Conservation (phyloP, 768 basidiomycete genomes). For the Tricholoma saponaceum region DNA sequence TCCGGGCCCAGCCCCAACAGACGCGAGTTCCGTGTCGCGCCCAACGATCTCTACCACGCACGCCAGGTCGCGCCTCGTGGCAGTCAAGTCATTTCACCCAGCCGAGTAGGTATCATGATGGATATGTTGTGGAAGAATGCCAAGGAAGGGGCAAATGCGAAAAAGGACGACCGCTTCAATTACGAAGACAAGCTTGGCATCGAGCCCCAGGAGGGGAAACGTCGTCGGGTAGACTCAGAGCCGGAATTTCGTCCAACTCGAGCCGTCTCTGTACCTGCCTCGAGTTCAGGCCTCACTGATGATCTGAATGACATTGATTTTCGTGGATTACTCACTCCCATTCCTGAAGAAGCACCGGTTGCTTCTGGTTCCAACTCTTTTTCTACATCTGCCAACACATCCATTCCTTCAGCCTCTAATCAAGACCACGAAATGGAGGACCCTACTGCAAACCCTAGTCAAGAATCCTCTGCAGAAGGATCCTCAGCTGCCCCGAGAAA, state of each 20-base stretch:
- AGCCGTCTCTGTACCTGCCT: neutral
- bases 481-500: too few species aligned
- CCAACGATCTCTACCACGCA: neutral
- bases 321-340: neutral
- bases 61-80: neutral
- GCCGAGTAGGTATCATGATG: neutral
- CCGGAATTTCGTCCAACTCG: too few species aligned
- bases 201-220: too few species aligned
- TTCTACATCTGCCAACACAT: neutral
- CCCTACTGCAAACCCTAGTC: too few species aligned
- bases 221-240: too few species aligned
- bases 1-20: neutral
- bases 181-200: too few species aligned
- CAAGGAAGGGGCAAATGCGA: neutral
- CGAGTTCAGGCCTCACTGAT: neutral
- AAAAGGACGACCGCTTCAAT: neutral
- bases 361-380: neutral
- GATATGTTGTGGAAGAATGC: neutral
- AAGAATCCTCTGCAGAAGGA: too few species aligned
- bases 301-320: neutral
- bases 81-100: neutral
- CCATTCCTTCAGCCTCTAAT: neutral
- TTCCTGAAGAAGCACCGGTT: neutral
- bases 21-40: neutral
- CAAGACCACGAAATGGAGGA: neutral